Evolutionary conservation across 805 yeast species (phyloP).

Genomic region (Hanseniaspora singularis): DNA sequence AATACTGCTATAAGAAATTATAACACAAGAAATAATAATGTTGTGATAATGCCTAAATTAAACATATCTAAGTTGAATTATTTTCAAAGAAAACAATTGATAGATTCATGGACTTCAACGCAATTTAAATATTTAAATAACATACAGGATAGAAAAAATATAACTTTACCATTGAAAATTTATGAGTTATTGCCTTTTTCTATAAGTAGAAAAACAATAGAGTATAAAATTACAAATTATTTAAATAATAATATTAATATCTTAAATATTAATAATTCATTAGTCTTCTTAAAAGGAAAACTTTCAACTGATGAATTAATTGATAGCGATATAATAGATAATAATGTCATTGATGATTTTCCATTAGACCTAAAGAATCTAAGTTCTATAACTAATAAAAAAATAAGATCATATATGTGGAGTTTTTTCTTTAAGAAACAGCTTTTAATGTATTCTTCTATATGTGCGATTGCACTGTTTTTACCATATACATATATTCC

Average conservation of each 20-base stretch:
- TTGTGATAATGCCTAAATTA: conserved; percentile 1
- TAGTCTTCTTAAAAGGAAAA: conserved; percentile 13
- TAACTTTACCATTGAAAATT: conserved; percentile 2
- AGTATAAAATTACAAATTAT: conserved; percentile 10
- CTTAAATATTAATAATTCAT: conserved; percentile 12
- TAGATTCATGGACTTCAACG: conserved; percentile 12
- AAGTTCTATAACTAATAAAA: conserved; percentile 8
- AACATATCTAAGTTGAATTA: conserved; percentile 12
- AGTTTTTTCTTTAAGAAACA: conserved; percentile 12
- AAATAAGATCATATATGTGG: conserved; percentile 14
- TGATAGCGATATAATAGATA: conserved; percentile 10
- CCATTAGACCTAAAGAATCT: conserved; percentile 12
- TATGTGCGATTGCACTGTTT: background rate
- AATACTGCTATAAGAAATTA: conserved; percentile 62
- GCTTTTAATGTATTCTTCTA: conserved; percentile 6
- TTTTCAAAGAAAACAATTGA: conserved; percentile 7
- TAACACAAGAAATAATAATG: background rate
- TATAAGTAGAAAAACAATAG: conserved; percentile 6
- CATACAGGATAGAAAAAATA: conserved; percentile 10
- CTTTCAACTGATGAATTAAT: conserved; percentile 13
- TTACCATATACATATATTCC: conserved; percentile 1
- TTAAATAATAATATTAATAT: conserved; percentile 13
- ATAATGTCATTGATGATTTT: conserved; percentile 13
- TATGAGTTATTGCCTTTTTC: conserved; percentile 10
- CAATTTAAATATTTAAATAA: conserved; percentile 12